Conservation (phyloP, 768 basidiomycete species). For the Exsudoporus frostii region DNA sequence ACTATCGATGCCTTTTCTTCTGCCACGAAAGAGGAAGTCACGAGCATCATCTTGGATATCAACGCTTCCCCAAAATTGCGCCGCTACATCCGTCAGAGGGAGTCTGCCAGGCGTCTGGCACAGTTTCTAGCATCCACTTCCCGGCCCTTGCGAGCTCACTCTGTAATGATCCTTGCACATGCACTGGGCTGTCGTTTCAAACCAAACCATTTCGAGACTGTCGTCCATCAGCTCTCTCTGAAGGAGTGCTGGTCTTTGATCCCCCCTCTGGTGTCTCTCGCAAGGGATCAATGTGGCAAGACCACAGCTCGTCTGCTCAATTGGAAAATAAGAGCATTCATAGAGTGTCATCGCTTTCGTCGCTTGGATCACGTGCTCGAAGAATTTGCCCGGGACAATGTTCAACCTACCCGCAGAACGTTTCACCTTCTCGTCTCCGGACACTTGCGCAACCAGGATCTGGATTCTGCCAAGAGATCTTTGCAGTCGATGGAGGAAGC, state of each 20-base stretch:
- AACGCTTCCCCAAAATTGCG: slow-evolving; percentile 21
- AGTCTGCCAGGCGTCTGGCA: slow-evolving; percentile 34
- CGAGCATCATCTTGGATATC: slow-evolving; percentile 13
- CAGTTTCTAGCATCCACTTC: slow-evolving; percentile 30
- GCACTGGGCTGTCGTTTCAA: slow-evolving; percentile 48
- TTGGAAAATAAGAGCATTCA: slow-evolving; percentile 62
- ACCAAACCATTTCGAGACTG: slow-evolving; percentile 56
- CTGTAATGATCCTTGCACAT: slow-evolving; percentile 47
- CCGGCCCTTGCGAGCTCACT: slow-evolving; percentile 41
- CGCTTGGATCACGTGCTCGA: slow-evolving; percentile 44
- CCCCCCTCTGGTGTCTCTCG: slow-evolving; percentile 46
- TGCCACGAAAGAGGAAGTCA: slow-evolving; percentile 12
- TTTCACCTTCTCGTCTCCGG: slow-evolving; percentile 68
- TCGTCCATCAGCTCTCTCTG: slow-evolving; percentile 48
- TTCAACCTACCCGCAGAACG: slow-evolving; percentile 57
- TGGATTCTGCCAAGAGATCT: slow-evolving; percentile 50
- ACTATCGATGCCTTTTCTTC: slow-evolving; percentile 25
- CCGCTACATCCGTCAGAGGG: slow-evolving; percentile 32
- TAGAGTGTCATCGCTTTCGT: slow-evolving; percentile 51
- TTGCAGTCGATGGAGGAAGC: slow-evolving; percentile 56
- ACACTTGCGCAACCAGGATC: slow-evolving; percentile 65
- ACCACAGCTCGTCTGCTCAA: slow-evolving; percentile 60
- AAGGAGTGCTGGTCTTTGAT: slow-evolving; percentile 50
- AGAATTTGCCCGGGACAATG: slow-evolving; percentile 45
- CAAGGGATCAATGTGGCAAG: slow-evolving; percentile 45